A percentile compares a stretch with the other conserved stretches of the same genome.
phyloP scores from a whole-genome alignment of 2,329 filamentous ascomycete genomes.

The Calcarisporium arbuscula region DNA sequence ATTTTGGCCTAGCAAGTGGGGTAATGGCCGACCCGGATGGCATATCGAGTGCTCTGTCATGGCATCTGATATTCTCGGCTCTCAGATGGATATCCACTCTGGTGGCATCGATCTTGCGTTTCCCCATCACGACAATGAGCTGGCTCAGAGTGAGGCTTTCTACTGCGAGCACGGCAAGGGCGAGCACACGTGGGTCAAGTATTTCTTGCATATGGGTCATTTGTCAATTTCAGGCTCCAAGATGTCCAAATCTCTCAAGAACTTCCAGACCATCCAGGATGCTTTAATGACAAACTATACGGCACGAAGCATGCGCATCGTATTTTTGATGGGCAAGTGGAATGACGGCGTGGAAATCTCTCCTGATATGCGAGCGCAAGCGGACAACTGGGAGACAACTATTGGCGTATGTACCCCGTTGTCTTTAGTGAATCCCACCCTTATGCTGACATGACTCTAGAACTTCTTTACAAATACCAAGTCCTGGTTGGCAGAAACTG shows the following conservation, averaged over 20 bases:
- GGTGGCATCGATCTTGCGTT: slow-evolving; percentile 89
- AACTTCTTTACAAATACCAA: slow-evolving; percentile 56
- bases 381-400: slow-evolving; percentile 72
- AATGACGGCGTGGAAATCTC: slow-evolving; percentile 89
- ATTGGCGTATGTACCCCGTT: slow-evolving; percentile 48
- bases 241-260: slow-evolving; percentile 95
- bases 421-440: background rate
- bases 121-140: slow-evolving; percentile 88
- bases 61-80: slow-evolving; percentile 82
- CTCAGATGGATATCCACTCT: slow-evolving; percentile 85
- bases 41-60: slow-evolving; percentile 97
- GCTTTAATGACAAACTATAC: slow-evolving; percentile 68
- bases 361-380: slow-evolving; percentile 68
- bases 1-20: slow-evolving; percentile 84
- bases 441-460: slow-evolving; percentile 23
- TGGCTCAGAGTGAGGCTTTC: slow-evolving; percentile 87
- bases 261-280: slow-evolving; percentile 88
- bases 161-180: slow-evolving; percentile 49
- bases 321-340: slow-evolving; percentile 85
- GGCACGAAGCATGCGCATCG: slow-evolving; percentile 70
- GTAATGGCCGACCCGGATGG: slow-evolving; percentile 84
- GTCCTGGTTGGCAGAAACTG: slow-evolving; percentile 43
- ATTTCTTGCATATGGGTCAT: slow-evolving; percentile 95
- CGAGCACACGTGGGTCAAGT: slow-evolving; percentile 80
- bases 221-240: slow-evolving; percentile 79